Evolutionary conservation across 2,329 filamentous ascomycete species (phyloP), one percentile per base, ranked within the genome.

Genomic region (Cladosporium sp.): DNA sequence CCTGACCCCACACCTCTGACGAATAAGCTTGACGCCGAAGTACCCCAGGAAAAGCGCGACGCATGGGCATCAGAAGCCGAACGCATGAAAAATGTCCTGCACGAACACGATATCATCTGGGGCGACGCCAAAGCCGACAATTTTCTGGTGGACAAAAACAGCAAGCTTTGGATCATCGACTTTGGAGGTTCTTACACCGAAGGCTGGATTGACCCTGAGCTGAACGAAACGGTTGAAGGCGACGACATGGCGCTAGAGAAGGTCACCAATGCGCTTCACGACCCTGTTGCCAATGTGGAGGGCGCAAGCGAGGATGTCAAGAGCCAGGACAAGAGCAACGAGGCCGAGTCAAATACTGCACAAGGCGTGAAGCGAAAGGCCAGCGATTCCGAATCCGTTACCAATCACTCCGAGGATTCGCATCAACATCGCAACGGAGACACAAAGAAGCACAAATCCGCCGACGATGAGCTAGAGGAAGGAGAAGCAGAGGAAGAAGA

Each of bases 71-170:
- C 58, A 6, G 68, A 71, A 34, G 61, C 65, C 1, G 61, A 64
- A 15, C 60, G 65, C 20, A 67, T 68, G 60, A 60, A 56, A n/a
- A 49, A 58, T 15, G 58, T 65, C 15, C 65, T 75, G 19, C 73
- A 75, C 58, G 63, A 68, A 28, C 56, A 69, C 34, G 60, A 62
- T 13, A 68, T 75, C 20, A 60, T 73, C 2, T 75, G 72, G 72
- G 73, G 73, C 13, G 73, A 75, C 51, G 72, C 70, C 1, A 74
- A 75, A 61, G 69, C 72, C 6, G 72, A 74, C 56, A 75, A 75
- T 44, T 72, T 75, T 64, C 61, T 75, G 64, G 70, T 74, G 9
- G 72, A 74, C 58, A 48, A 60, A 45, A 42, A 70, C n/a, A 67
- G 71, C 19, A 60, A 68, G 37, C 58, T 72, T n/a, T 75, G 68